Base-by-base conservation (phyloP, 495 filamentous ascomycete species). In the Thermochaetoides thermophila region DNA sequence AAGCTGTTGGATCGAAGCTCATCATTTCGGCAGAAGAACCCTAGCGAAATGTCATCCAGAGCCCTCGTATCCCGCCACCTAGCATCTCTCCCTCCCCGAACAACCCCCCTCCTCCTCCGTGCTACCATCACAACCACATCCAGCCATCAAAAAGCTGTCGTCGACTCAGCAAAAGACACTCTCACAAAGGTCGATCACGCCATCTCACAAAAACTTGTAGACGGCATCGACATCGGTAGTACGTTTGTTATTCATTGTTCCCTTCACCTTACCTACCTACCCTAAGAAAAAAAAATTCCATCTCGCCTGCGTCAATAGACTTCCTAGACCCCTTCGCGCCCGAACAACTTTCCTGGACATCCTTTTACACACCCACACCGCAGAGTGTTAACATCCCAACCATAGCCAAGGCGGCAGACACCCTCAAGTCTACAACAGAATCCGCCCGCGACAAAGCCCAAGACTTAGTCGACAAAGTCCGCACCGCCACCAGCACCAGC, bases 131-230 rank as follows among this genome's bases (percentile, higher is more conserved):
- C 55, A 23, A 61, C 57, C 18, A 53, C 44, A 37, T 42, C 54
- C 15, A 47, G 44, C 3, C 37, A 49, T 13, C 60, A 49, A 26
- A 71, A 69, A 49, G 44, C 54, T 3, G 53, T 57, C 5, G 46
- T 57, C 31, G 63, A 71, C 24, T 23, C 55, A 5, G 63, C 63
- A 31, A 72, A 67, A 49, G 66, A 71, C 33, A 56, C 54, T 9
- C 47, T 66, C 43, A 65, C 71, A 56, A 37, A 34, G 0, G 64
- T 67, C 12, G 64, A 72, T 46, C 55, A 64, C 27, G 56, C 57
- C 37, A 63, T 72, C 14, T 54, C 56, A 12, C 63, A 70, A 40
- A 72, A 71, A 57, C 32, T 71, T 2, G 66, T 72, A 20, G 66
- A 68, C 32, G 66, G 66, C 10, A 72, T 72, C 47, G 57, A 71